Conservation (phyloP, 768 basidiomycete genomes). For the Kwoniella mangroviensis region DNA sequence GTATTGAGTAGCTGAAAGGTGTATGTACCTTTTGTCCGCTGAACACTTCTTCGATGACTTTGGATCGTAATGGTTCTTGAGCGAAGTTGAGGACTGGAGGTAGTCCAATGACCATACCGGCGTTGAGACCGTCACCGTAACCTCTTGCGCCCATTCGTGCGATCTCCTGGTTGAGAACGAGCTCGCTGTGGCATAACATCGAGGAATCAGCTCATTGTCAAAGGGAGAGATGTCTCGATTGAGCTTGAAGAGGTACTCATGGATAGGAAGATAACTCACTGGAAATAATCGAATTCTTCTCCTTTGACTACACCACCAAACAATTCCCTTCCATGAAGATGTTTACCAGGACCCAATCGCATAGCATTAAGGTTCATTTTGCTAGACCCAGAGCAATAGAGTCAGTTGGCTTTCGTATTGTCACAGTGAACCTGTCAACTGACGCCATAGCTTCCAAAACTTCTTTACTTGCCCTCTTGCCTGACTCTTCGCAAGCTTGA, state of each 20-base stretch:
- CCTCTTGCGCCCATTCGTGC: conserved; percentile 72
- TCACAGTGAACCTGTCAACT: conserved; percentile 42
- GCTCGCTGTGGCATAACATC: conserved; percentile 58
- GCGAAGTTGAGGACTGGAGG: conserved; percentile 87
- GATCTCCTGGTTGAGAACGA: conserved; percentile 79
- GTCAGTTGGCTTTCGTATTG: neutral
- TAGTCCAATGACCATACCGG: conserved; percentile 75
- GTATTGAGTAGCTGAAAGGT: neutral
- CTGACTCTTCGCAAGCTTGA: conserved; percentile 77
- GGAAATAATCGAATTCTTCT: conserved; percentile 90
- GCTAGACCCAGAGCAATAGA: conserved; percentile 58
- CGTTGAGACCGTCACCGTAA: conserved; percentile 78
- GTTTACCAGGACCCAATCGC: conserved; percentile 88
- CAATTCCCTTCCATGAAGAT: conserved; percentile 75
- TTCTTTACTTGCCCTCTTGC: conserved; percentile 78
- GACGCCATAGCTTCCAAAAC: conserved; percentile 85
- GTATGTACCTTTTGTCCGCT: conserved; percentile 66
- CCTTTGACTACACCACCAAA: conserved; percentile 76
- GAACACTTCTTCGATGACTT: conserved; percentile 68
- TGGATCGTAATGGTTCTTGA: conserved; percentile 68
- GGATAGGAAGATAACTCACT: conserved; percentile 62
- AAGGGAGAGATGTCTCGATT: no score
- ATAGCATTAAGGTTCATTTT: conserved; percentile 80
- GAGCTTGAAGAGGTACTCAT: neutral
- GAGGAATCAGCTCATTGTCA: no score